Conservation (phyloP, 2,329 filamentous ascomycete genomes). For the Cyphellophora europaea region DNA sequence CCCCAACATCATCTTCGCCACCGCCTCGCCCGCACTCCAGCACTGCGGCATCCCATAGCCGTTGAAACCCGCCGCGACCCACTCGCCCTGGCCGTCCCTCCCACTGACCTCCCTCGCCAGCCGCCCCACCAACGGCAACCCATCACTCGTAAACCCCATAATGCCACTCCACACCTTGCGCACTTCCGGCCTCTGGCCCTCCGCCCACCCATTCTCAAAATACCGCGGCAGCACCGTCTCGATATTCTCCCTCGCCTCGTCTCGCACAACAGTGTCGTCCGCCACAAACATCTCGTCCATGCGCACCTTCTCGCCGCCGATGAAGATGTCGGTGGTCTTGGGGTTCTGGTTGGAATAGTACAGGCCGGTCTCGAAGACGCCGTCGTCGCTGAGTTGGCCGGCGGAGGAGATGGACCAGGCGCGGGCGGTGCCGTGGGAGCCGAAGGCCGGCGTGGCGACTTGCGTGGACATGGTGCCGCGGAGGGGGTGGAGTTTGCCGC, state of each 20-base stretch:
- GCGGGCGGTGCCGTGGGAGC: conserved; percentile 1
- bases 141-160: conserved; percentile 22
- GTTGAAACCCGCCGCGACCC: conserved; percentile 23
- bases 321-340: conserved; percentile 15
- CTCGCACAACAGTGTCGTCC: conserved; percentile 12
- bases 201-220: conserved; percentile 2
- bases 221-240: conserved; percentile 2
- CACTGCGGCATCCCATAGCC: conserved; percentile 22
- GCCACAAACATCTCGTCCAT: conserved; percentile 10
- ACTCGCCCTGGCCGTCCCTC: conserved; percentile 16
- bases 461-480: conserved; percentile 36
- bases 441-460: conserved; percentile 13
- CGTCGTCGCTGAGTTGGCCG: conserved; percentile 1
- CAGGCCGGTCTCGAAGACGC: conserved; percentile 8
- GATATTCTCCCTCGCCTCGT: conserved; percentile 1
- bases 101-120: conserved; percentile 11
- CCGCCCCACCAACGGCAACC: conserved; percentile 20
- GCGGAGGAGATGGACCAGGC: conserved; percentile 4
- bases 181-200: conserved; percentile 7
- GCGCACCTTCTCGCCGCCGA: conserved; percentile 14
- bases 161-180: conserved; percentile 22
- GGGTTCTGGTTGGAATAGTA: conserved; percentile 16
- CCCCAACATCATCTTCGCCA: conserved; percentile 15
- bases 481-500: conserved; percentile 28
- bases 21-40: conserved; percentile 19